phyloP scores from a whole-genome alignment of 306 rosid species.

The Hippophae rhamnoides region DNA sequence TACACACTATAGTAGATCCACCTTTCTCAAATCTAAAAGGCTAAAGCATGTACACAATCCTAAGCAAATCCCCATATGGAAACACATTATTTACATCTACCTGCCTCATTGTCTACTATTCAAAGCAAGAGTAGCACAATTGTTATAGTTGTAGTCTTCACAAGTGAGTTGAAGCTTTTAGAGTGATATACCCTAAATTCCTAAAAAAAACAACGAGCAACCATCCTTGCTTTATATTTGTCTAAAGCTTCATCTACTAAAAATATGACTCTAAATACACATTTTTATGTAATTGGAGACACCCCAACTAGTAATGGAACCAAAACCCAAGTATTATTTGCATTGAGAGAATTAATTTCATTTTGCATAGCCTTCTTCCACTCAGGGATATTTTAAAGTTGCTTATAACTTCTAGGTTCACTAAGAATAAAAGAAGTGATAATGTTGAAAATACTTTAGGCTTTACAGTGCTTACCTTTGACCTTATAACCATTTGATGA shows the following conservation, averaged over 20 bases:
- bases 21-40: background rate
- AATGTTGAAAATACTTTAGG: too few relatives aligned
- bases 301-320: background rate
- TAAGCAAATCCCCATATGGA: background rate
- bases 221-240: background rate
- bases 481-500: too few relatives aligned
- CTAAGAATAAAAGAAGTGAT: too few relatives aligned
- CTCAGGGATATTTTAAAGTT: background rate
- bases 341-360: background rate
- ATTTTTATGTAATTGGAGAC: background rate
- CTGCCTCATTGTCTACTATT: background rate
- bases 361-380: background rate
- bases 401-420: background rate
- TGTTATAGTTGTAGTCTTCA: background rate
- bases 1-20: background rate
- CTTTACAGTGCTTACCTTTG: too few relatives aligned
- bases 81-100: background rate
- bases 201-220: background rate
- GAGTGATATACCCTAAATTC: background rate
- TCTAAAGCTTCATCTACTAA: background rate
- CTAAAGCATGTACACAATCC: background rate
- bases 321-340: background rate
- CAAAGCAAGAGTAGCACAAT: background rate
- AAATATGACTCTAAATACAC: background rate
- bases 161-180: background rate